Evolutionary conservation across 164 flowering plant species (phyloP).

Genomic region (Amborella trichopoda): DNA sequence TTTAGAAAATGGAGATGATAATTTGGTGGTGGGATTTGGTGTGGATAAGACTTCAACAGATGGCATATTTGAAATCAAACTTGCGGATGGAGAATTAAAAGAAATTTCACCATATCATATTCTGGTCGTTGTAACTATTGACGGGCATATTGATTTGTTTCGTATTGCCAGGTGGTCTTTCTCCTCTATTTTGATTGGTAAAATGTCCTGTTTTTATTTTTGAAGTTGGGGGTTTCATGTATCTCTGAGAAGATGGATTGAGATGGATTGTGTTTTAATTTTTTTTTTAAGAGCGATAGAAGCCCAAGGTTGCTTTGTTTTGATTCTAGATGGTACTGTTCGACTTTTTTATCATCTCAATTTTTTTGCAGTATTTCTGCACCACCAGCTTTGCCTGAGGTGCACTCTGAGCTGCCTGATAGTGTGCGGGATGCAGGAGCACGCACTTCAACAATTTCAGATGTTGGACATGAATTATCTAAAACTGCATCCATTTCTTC

Average conservation of each 20-base stretch:
- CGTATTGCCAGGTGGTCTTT: constrained; percentile 60
- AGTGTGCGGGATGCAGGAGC: too few species aligned
- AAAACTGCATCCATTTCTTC: too few species aligned
- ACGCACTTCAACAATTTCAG: constrained; percentile 9
- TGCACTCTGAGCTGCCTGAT: constrained; percentile 15
- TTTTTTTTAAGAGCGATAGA: too few species aligned
- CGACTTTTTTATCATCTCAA: too few species aligned
- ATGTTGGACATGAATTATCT: constrained; percentile 8
- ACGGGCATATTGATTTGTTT: constrained; percentile 70
- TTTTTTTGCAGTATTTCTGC: constrained; percentile 29
- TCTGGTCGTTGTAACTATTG: constrained; percentile 68
- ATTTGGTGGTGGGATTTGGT: constrained; percentile 66
- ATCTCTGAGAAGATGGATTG: too few species aligned
- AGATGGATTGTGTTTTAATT: too few species aligned
- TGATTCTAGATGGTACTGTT: too few species aligned
- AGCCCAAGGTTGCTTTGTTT: too few species aligned
- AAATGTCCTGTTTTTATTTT: too few species aligned
- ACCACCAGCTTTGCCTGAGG: constrained; percentile 14
- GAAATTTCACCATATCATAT: constrained; percentile 67
- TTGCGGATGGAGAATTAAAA: constrained; percentile 41
- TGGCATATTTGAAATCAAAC: constrained; percentile 37
- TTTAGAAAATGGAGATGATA: constrained; percentile 80
- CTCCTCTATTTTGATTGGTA: too few species aligned
- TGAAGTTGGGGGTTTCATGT: too few species aligned
- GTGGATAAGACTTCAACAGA: constrained; percentile 41